Percentiles rank a stretch among this genome's conserved stretches.
Conservation (phyloP, 345 rosid species). For the Aquilaria malaccensis region DNA sequence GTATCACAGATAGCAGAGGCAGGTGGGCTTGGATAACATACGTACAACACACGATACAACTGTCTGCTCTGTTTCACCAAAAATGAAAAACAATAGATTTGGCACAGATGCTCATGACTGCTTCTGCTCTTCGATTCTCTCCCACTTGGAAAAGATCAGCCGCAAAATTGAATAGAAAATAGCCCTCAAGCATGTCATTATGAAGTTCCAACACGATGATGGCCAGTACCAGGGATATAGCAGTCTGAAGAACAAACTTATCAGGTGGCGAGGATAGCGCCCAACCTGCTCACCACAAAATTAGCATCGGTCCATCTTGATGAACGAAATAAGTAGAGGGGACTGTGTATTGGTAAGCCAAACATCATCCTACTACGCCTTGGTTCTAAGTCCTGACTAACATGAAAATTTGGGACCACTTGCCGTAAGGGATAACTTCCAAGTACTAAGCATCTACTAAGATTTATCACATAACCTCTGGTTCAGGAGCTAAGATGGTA, state of each 20-base stretch:
- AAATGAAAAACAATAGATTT: neutral
- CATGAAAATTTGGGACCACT: too few relatives aligned
- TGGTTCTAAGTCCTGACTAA: too few relatives aligned
- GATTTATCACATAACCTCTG: too few relatives aligned
- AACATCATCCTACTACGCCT: too few relatives aligned
- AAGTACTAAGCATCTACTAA: too few relatives aligned
- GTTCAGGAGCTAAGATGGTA: neutral
- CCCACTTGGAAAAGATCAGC: constrained; percentile 50
- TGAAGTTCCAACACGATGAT: constrained; percentile 91
- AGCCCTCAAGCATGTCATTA: constrained; percentile 59
- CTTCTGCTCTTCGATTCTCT: constrained; percentile 34
- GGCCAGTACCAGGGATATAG: constrained; percentile 99
- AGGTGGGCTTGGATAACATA: neutral
- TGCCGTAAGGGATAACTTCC: too few relatives aligned
- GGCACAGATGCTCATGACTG: constrained; percentile 15
- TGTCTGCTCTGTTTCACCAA: neutral
- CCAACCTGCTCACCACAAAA: constrained; percentile 55
- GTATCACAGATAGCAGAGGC: too few relatives aligned
- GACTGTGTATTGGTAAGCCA: too few relatives aligned
- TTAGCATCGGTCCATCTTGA: too few relatives aligned
- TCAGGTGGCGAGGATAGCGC: constrained; percentile 85
- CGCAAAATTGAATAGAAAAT: constrained; percentile 42
- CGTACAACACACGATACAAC: neutral
- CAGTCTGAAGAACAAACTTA: constrained; percentile 86
- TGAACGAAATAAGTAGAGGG: too few relatives aligned